Conservation (phyloP, 179 eudicot species). For the Silene noctiflora region DNA sequence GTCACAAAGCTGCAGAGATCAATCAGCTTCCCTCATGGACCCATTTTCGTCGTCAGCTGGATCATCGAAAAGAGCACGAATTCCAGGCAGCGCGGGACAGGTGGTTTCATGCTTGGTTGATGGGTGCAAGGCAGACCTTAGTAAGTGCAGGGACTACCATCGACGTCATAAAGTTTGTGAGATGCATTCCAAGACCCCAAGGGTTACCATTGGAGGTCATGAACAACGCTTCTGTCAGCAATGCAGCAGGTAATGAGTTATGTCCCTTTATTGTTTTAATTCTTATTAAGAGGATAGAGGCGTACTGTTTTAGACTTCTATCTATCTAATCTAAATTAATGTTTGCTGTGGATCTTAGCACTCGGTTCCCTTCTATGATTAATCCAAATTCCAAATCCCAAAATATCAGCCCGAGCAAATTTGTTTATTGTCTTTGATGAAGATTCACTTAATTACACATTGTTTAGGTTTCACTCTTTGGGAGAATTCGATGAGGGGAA, state of each 20-base stretch:
- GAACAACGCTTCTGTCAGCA: slow-evolving; percentile 91
- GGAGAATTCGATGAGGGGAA: slow-evolving; percentile 89
- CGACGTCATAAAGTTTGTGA: slow-evolving; percentile 89
- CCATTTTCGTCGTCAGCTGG: slow-evolving; percentile 41
- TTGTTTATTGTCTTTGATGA: slow-evolving; percentile 4
- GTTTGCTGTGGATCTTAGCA: neutral
- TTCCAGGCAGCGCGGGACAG: slow-evolving; percentile 34
- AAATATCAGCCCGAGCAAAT: slow-evolving; percentile 4
- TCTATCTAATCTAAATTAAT: neutral
- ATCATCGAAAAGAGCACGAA: slow-evolving; percentile 58
- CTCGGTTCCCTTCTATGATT: slow-evolving; percentile 1
- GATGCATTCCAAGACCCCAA: slow-evolving; percentile 67
- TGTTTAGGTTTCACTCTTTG: slow-evolving; percentile 75
- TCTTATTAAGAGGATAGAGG: neutral
- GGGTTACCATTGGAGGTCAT: slow-evolving; percentile 63
- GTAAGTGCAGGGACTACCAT: slow-evolving; percentile 67
- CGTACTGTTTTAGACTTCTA: neutral
- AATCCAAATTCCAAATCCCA: slow-evolving; percentile 8
- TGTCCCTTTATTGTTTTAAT: slow-evolving; percentile 2
- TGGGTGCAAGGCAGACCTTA: slow-evolving; percentile 71
- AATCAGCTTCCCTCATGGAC: slow-evolving; percentile 37
- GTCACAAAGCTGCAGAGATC: slow-evolving; percentile 17
- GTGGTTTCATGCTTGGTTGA: slow-evolving; percentile 66
- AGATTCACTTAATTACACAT: neutral
- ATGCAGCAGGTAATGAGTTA: slow-evolving; percentile 65